Conservation (phyloP, 805 yeast species). For the Ascoidea asiatica region DNA sequence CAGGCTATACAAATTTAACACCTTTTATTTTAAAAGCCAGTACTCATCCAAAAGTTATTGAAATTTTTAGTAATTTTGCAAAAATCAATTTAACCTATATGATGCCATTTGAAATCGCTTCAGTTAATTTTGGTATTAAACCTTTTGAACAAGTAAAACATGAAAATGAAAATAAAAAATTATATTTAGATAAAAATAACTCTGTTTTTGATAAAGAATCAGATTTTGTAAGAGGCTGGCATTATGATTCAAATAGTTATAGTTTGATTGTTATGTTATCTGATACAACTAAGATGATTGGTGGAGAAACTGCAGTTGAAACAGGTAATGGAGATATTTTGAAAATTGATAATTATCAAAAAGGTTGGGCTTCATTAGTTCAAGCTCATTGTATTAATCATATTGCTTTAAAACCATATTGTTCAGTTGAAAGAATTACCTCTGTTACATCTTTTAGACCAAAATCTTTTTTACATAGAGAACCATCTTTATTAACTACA, state of each 20-base stretch:
- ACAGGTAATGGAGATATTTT: constrained; percentile 20
- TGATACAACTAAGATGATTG: constrained; percentile 28
- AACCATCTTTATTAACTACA: constrained; percentile 16
- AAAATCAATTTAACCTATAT: constrained; percentile 25
- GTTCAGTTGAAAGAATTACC: constrained; percentile 18
- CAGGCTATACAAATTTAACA: constrained; percentile 21
- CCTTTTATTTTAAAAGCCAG: constrained; percentile 26
- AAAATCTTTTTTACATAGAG: constrained; percentile 11
- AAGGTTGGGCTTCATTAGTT: constrained; percentile 14
- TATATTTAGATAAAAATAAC: not conserved
- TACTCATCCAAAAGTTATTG: constrained; percentile 27
- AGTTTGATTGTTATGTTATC: constrained; percentile 30
- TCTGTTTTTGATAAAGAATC: constrained; percentile 6
- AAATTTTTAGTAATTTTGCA: constrained; percentile 23
- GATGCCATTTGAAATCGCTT: constrained; percentile 28
- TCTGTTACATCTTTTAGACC: constrained; percentile 19
- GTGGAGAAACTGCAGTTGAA: constrained; percentile 29
- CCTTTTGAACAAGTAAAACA: constrained; percentile 15
- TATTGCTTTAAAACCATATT: constrained; percentile 15
- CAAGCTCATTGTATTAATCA: constrained; percentile 17
- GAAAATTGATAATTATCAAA: constrained; percentile 14
- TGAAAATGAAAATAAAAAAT: constrained; percentile 12
- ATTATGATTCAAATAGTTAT: constrained; percentile 27
- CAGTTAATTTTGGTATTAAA: constrained; percentile 20
- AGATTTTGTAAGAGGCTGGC: constrained; percentile 25